Evolutionary conservation across 2,329 filamentous ascomycete genomes (phyloP).

Genomic region (Aspergillus texensis): DNA sequence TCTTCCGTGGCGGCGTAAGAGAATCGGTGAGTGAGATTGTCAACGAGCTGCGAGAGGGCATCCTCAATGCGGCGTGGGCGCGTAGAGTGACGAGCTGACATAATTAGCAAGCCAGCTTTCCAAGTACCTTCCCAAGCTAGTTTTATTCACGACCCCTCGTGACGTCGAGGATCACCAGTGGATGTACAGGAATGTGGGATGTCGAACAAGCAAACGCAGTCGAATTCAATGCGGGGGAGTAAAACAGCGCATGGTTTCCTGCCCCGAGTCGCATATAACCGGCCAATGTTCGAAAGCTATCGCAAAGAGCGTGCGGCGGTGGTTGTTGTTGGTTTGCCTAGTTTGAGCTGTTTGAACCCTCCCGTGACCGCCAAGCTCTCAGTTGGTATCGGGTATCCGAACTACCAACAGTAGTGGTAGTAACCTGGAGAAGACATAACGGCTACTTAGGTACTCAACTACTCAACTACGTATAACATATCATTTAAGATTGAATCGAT

Average conservation of each 20-base stretch:
- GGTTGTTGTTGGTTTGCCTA: slow-evolving; percentile 24
- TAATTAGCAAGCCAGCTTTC: slow-evolving; percentile 19
- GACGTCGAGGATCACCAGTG: not conserved
- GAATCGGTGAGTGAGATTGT: slow-evolving; percentile 43
- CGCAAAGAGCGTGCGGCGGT: slow-evolving; percentile 5
- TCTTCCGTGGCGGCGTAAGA: slow-evolving; percentile 32
- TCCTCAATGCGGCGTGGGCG: slow-evolving; percentile 48
- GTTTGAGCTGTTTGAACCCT: slow-evolving; percentile 26
- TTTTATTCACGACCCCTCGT: slow-evolving; percentile 1
- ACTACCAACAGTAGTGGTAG: not conserved
- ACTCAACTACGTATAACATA: not conserved
- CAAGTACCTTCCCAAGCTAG: not conserved
- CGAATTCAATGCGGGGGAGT: slow-evolving; percentile 3
- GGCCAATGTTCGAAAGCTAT: not conserved
- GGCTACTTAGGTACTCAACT: not conserved
- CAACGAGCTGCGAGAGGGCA: slow-evolving; percentile 47
- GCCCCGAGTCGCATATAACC: slow-evolving; percentile 2
- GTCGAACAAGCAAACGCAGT: not conserved
- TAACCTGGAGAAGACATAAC: not conserved
- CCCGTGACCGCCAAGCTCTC: slow-evolving; percentile 21
- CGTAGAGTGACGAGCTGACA: slow-evolving; percentile 36
- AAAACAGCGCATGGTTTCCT: slow-evolving; percentile 13
- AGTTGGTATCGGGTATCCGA: not conserved
- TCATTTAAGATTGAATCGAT: not conserved
- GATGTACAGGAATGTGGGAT: not conserved